Conservation (phyloP, 345 rosid genomes). For the Melastoma malabathricum region DNA sequence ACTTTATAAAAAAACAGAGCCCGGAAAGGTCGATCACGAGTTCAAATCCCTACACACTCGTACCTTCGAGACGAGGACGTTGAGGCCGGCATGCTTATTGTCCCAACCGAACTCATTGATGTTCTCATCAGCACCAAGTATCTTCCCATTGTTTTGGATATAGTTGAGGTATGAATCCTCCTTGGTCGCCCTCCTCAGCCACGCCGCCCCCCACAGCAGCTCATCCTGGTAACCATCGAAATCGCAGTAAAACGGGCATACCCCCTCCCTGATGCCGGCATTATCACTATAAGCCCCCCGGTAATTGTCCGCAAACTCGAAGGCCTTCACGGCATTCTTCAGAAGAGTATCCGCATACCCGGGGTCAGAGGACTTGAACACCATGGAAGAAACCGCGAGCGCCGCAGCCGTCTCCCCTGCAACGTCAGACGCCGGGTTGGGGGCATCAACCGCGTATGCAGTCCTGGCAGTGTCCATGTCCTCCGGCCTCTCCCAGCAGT, state of each 20-base stretch:
- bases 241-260: conserved; percentile 90
- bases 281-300: conserved; percentile 95
- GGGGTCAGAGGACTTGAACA: conserved; percentile 60
- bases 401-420: conserved; percentile 90
- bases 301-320: conserved; percentile 63
- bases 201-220: conserved; percentile 96
- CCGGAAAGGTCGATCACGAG: too few species aligned
- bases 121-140: conserved; percentile 84
- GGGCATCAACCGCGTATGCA: conserved; percentile 66
- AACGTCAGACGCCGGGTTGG: conserved; percentile 78
- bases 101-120: conserved; percentile 97
- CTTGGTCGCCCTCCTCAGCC: conserved; percentile 75
- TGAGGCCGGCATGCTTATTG: conserved; percentile 92
- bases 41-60: too few species aligned
- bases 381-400: conserved; percentile 79
- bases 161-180: conserved; percentile 52
- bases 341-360: conserved; percentile 64
- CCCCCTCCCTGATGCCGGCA: conserved; percentile 44
- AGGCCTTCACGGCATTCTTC: conserved; percentile 38
- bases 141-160: conserved; percentile 62
- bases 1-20: neutral
- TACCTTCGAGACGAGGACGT: conserved; percentile 87
- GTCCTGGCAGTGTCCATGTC: conserved; percentile 92
- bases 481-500: conserved; percentile 96
- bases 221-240: conserved; percentile 97